Percentiles rank a stretch among this genome's conserved stretches.
phyloP scores from a whole-genome alignment of 148 eudicot species.

The Drosera capensis region DNA sequence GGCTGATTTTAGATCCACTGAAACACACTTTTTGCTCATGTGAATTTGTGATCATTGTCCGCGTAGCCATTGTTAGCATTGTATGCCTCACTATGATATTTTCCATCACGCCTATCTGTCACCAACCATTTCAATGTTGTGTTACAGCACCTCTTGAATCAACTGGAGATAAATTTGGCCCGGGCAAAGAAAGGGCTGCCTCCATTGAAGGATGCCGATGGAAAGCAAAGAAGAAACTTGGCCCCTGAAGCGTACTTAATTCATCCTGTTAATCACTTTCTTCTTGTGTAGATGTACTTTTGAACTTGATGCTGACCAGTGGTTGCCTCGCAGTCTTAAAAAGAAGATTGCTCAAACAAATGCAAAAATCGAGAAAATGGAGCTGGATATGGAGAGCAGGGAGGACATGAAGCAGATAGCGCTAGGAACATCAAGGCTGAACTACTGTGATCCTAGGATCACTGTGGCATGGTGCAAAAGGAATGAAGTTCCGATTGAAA shows the following conservation, averaged over 20 bases:
- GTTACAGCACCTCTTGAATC: conserved; percentile 48
- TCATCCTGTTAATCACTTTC: conserved; percentile 1
- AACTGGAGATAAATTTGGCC: conserved; percentile 52
- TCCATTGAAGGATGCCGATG: too few species aligned
- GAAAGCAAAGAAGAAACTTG: conserved; percentile 65
- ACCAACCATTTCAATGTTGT: too few species aligned
- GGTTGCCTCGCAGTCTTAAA: conserved; percentile 38
- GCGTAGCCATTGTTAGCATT: too few species aligned
- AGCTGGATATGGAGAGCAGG: conserved; percentile 66
- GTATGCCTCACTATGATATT: too few species aligned
- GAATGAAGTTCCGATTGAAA: conserved; percentile 92
- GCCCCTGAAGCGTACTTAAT: conserved; percentile 76
- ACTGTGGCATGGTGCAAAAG: conserved; percentile 99
- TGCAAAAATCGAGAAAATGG: conserved; percentile 66
- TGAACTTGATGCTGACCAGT: background rate
- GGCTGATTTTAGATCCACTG: too few species aligned
- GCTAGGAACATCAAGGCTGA: conserved; percentile 92
- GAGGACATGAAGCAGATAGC: conserved; percentile 98
- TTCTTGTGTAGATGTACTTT: background rate
- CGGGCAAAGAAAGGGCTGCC: conserved; percentile 88
- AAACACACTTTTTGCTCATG: too few species aligned
- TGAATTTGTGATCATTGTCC: too few species aligned
- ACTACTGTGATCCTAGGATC: conserved; percentile 91
- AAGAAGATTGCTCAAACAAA: conserved; percentile 63
- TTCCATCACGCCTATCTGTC: too few species aligned